Base-by-base conservation (phyloP, 495 filamentous ascomycete species). In the Penicillium paxilli region DNA sequence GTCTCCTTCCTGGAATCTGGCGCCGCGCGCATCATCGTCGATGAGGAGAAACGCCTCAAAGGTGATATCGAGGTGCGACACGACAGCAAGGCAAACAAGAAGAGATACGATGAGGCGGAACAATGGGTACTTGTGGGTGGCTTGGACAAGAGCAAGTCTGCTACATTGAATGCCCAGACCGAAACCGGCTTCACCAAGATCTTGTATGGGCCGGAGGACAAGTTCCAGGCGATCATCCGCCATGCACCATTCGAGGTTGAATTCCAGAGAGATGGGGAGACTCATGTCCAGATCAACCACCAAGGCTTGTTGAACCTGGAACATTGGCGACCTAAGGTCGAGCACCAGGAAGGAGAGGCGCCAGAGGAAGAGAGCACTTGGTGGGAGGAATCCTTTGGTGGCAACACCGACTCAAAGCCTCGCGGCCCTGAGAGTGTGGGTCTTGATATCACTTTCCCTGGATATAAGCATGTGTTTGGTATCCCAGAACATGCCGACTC, bases 381-480 rank as follows among this genome's bases (percentile, higher is more conserved):
- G 89, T 98, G 94, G 95, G 94, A 98, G 16, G 94, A 98, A 72
- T 80, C 81, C 40, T 98, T 98, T 70, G 93, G 92, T 47, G 91
- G 92, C 51, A 92, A 89, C 64, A 98, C 92, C 4, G 94, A 98
- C 68, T 81, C 87, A 10, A 98, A 98, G 70, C 95, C 94, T 20
- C 84, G 84, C 62, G 87, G 87, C 28, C 95, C 94, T 1, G 95
- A 98, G 70, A 91, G 91, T 66, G 78, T 98, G 49, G 92, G 81
- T 30, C 71, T 98, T 52, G 94, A 98, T 67, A 90, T 98, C 66
- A 85, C 85, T 1, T 98, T 98, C 68, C 84, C 89, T 10, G 92
- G 89, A 10, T 98, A 96, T 62, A 87, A 87, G 47, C 87, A 96
- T 69, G 92, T 98, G 30, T 98, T 85, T 63, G 94, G 94, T 65